phyloP scores from a whole-genome alignment of 768 basidiomycete species.

The Trametes punicea region DNA sequence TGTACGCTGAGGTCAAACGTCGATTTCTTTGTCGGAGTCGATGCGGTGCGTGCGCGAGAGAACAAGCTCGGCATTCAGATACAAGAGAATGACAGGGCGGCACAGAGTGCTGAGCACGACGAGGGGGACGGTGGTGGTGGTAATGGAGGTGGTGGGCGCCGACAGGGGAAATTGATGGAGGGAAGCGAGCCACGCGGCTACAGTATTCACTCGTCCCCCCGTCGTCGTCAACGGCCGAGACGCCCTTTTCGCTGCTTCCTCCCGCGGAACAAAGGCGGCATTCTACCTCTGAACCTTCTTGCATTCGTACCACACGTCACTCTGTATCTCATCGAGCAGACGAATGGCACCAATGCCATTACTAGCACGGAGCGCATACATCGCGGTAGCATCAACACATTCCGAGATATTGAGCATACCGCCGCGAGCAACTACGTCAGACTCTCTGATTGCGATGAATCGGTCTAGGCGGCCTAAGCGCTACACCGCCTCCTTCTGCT shows the following conservation, averaged over 20 bases:
- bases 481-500: constrained; percentile 4
- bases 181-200: constrained; percentile 18
- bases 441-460: background rate
- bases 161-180: constrained; percentile 17
- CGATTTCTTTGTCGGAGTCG: constrained; percentile 39
- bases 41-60: constrained; percentile 64
- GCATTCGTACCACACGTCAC: background rate
- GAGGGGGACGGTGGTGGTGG: constrained; percentile 4
- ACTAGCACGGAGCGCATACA: background rate
- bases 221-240: constrained; percentile 18
- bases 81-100: constrained; percentile 17
- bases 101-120: constrained; percentile 14
- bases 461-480: background rate
- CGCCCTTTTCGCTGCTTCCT: background rate
- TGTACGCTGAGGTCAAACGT: constrained; percentile 27
- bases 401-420: background rate
- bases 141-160: constrained; percentile 14
- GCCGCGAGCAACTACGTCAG: constrained; percentile 3
- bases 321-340: background rate
- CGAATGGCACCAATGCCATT: background rate
- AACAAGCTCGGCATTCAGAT: constrained; percentile 69
- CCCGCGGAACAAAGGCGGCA: constrained; percentile 12
- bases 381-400: background rate
- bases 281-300: background rate
- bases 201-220: constrained; percentile 4